Conservation (phyloP, 2,329 filamentous ascomycete genomes). For the Aspergillus caelatus region DNA sequence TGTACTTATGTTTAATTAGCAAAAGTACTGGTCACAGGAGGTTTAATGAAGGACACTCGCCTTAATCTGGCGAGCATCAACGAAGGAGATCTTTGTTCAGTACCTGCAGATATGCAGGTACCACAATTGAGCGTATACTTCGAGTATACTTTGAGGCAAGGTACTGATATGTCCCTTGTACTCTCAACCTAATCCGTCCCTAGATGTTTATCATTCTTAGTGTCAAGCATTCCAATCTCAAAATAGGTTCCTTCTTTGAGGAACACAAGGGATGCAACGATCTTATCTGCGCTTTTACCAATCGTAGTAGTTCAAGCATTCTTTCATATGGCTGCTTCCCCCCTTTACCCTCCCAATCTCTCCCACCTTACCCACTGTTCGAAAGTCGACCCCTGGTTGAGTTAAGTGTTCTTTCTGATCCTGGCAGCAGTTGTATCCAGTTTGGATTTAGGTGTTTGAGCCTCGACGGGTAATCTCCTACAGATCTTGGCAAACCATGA, state of each 20-base stretch:
- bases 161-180: not conserved
- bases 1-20: not conserved
- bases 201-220: not conserved
- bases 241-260: not conserved
- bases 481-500: not conserved
- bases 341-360: not conserved
- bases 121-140: not conserved
- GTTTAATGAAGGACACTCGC: not conserved
- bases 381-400: not conserved
- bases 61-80: not conserved
- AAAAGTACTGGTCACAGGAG: not conserved
- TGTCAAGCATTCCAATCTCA: conserved; percentile 2
- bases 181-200: not conserved
- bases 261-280: conserved; percentile 1
- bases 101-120: not conserved
- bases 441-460: not conserved
- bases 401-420: not conserved
- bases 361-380: not conserved
- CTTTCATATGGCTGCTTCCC: not conserved
- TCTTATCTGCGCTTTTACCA: not conserved
- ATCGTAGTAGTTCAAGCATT: not conserved
- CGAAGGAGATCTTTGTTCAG: not conserved
- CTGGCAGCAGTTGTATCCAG: not conserved
- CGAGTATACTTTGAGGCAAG: not conserved
- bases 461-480: not conserved